Percentiles rank a stretch among this genome's conserved stretches.
Conservation (phyloP, 805 yeast species). For the Komagataella pastoris region DNA sequence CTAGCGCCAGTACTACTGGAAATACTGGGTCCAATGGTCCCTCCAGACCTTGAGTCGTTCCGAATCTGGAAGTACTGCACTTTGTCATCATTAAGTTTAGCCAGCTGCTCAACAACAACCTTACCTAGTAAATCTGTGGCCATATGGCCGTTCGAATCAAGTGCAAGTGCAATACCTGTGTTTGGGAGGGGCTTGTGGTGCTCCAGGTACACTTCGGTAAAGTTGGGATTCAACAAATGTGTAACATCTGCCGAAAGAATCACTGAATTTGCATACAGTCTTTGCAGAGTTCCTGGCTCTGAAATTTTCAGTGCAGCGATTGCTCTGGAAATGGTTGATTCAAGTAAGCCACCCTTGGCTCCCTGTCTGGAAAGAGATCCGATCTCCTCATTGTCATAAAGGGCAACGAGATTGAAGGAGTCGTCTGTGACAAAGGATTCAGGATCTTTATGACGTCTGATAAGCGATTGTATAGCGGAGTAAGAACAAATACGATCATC, state of each 20-base stretch:
- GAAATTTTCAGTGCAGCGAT: neutral
- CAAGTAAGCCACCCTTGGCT: constrained; percentile 65
- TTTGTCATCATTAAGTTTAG: constrained; percentile 45
- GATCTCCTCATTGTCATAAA: constrained; percentile 74
- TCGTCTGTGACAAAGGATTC: constrained; percentile 10
- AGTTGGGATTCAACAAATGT: constrained; percentile 76
- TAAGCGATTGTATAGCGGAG: constrained; percentile 51
- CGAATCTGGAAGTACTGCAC: constrained; percentile 79
- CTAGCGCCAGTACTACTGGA: constrained; percentile 57
- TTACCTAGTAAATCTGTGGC: constrained; percentile 69
- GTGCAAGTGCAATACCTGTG: constrained; percentile 54
- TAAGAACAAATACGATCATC: constrained; percentile 78
- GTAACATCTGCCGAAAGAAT: constrained; percentile 76
- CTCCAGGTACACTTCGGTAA: constrained; percentile 52
- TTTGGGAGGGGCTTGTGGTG: constrained; percentile 74
- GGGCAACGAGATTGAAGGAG: constrained; percentile 22
- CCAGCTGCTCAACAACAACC: constrained; percentile 60
- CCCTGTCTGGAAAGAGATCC: constrained; percentile 77
- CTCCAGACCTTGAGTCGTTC: constrained; percentile 77
- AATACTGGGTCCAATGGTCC: constrained; percentile 73
- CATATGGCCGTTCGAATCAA: constrained; percentile 75
- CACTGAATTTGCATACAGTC: constrained; percentile 44
- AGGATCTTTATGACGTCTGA: constrained; percentile 9
- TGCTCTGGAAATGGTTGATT: constrained; percentile 30
- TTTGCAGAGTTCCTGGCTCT: neutral